Evolutionary conservation across 2,329 filamentous ascomycete species (phyloP).

Genomic region (Cercospora sesami): DNA sequence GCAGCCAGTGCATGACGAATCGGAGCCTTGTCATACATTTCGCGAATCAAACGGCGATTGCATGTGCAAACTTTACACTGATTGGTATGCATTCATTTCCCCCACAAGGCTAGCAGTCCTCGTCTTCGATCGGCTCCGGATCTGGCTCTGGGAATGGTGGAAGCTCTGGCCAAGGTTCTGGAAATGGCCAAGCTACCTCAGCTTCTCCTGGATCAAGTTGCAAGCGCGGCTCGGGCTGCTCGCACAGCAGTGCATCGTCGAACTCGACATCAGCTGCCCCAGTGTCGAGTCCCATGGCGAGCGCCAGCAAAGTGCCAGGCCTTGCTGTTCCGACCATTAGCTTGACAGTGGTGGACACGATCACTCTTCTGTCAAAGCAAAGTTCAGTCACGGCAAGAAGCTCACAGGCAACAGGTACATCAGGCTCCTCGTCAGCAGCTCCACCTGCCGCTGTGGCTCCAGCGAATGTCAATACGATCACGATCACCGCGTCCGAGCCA

Average conservation of each 20-base stretch:
- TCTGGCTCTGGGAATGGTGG: slow-evolving; percentile 5
- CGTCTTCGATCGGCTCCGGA: slow-evolving; percentile 10
- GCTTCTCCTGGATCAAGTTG: neutral
- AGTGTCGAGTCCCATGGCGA: neutral
- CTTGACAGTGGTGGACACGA: neutral
- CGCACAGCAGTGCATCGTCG: neutral
- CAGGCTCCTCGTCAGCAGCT: slow-evolving; percentile 2
- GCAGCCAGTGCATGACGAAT: slow-evolving; percentile 36
- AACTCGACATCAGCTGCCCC: neutral
- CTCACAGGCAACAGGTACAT: slow-evolving; percentile 15
- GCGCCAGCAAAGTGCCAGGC: neutral
- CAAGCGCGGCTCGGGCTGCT: neutral
- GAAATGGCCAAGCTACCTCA: neutral
- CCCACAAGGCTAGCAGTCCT: slow-evolving; percentile 17
- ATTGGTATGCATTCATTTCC: slow-evolving; percentile 24
- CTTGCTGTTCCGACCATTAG: neutral
- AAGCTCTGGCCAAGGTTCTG: neutral
- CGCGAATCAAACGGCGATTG: slow-evolving; percentile 55
- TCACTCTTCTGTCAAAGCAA: neutral
- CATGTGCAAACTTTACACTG: slow-evolving; percentile 57
- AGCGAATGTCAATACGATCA: slow-evolving; percentile 14
- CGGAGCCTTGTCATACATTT: slow-evolving; percentile 57
- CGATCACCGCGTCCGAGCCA: slow-evolving; percentile 1
- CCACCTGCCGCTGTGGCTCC: neutral
- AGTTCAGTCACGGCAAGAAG: neutral